Conservation (phyloP, 805 yeast genomes). For the Metschnikowia cerradonensis region DNA sequence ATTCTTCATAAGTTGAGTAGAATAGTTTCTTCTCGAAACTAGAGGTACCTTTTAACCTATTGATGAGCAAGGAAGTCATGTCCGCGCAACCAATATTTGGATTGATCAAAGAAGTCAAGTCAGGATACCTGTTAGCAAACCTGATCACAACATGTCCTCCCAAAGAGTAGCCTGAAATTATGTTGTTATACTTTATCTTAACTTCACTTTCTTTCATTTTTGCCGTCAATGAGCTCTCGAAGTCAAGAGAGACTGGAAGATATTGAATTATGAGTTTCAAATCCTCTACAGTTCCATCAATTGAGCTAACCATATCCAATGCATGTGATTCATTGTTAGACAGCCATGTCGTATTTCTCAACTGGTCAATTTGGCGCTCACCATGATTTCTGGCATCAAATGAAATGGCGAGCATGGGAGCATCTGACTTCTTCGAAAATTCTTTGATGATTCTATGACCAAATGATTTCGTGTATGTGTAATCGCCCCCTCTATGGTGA, state of each 20-base stretch:
- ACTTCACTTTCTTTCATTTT: slow-evolving; percentile 16
- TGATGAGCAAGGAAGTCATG: slow-evolving; percentile 41
- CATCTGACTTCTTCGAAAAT: slow-evolving; percentile 16
- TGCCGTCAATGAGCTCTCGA: slow-evolving; percentile 23
- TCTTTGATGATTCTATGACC: slow-evolving; percentile 36
- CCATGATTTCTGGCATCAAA: slow-evolving; percentile 60
- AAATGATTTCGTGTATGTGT: slow-evolving; percentile 35
- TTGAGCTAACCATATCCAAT: slow-evolving; percentile 43
- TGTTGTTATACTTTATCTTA: slow-evolving; percentile 30
- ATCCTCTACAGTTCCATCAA: slow-evolving; percentile 48
- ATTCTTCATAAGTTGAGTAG: slow-evolving; percentile 32
- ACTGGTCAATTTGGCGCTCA: slow-evolving; percentile 32
- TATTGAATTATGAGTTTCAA: slow-evolving; percentile 40
- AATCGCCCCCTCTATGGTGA: slow-evolving; percentile 44
- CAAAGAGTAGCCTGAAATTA: slow-evolving; percentile 48
- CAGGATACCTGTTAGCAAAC: slow-evolving; percentile 37
- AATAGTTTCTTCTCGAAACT: slow-evolving; percentile 29
- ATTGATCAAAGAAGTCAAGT: slow-evolving; percentile 35
- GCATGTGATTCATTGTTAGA: slow-evolving; percentile 49
- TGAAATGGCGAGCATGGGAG: slow-evolving; percentile 44
- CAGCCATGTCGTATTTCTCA: slow-evolving; percentile 42
- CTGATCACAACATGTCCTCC: slow-evolving; percentile 57
- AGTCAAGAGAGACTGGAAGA: slow-evolving; percentile 38
- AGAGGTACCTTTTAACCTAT: slow-evolving; percentile 29
- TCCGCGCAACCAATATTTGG: slow-evolving; percentile 52